Percentiles rank a stretch among this genome's conserved stretches.
phyloP scores from a whole-genome alignment of 2,329 filamentous ascomycete species.

The Cordyceps cateniannulata region DNA sequence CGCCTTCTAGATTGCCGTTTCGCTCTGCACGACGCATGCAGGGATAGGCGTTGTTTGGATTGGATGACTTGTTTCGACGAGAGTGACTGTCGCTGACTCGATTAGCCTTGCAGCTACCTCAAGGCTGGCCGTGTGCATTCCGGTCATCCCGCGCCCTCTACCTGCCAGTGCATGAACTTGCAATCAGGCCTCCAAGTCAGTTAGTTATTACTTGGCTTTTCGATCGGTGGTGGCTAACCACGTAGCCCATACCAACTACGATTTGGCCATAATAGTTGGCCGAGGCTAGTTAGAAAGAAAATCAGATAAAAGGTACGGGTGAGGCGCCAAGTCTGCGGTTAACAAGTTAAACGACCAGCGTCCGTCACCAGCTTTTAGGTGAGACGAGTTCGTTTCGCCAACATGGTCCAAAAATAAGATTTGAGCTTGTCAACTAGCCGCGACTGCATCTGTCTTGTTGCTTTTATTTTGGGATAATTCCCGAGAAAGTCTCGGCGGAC shows the following conservation, averaged over 20 bases:
- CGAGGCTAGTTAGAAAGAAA: neutral
- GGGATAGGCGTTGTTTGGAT: neutral
- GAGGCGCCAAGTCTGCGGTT: neutral
- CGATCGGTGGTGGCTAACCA: neutral
- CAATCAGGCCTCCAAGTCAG: neutral
- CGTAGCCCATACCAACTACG: neutral
- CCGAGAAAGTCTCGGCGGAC: neutral
- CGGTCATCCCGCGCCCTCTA: neutral
- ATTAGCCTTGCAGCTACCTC: neutral
- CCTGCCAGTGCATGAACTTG: neutral
- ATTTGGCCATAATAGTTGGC: no score
- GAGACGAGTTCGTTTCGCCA: neutral
- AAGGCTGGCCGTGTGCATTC: neutral
- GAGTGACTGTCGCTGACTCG: neutral
- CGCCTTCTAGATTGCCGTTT: neutral
- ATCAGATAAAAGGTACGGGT: neutral
- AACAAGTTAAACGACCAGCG: neutral
- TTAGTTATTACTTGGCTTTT: neutral
- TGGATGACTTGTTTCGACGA: neutral
- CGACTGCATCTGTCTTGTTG: neutral
- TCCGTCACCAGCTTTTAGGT: neutral
- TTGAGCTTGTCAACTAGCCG: neutral
- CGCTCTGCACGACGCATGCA: neutral
- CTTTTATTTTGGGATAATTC: neutral
- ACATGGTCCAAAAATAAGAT: neutral